Evolutionary conservation across 306 rosid species (phyloP).

Genomic region (Herpetospermum pedunculosum): DNA sequence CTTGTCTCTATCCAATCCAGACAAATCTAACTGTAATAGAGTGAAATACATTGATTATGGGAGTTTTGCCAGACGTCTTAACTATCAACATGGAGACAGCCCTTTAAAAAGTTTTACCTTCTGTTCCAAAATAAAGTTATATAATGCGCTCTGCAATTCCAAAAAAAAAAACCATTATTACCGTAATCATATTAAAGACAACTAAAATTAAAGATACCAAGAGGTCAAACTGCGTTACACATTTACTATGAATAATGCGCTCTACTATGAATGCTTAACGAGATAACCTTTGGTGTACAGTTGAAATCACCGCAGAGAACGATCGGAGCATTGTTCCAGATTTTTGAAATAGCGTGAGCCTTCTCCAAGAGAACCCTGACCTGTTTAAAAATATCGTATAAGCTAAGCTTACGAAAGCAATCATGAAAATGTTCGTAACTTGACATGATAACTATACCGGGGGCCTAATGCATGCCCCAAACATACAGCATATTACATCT

Average conservation of each 20-base stretch:
- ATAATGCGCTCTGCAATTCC: slow-evolving; percentile 68
- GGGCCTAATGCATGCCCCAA: background rate
- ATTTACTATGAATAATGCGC: too few species aligned
- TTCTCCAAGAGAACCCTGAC: slow-evolving; percentile 65
- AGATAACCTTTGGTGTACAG: slow-evolving; percentile 82
- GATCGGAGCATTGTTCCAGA: slow-evolving; percentile 78
- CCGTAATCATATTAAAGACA: slow-evolving; percentile 8
- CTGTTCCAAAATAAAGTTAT: slow-evolving; percentile 70
- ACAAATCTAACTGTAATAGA: slow-evolving; percentile 63
- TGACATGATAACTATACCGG: background rate
- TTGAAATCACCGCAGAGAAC: slow-evolving; percentile 93
- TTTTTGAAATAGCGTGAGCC: slow-evolving; percentile 65
- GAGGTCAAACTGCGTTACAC: background rate
- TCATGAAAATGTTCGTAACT: background rate
- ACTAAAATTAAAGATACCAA: background rate
- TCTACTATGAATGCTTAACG: slow-evolving; percentile 8
- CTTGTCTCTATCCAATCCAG: slow-evolving; percentile 62
- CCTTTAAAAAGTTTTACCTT: slow-evolving; percentile 40
- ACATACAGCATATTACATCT: too few species aligned
- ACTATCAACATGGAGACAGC: slow-evolving; percentile 10
- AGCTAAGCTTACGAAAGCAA: slow-evolving; percentile 7
- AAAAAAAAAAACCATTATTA: background rate
- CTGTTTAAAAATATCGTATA: slow-evolving; percentile 35
- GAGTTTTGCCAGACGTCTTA: slow-evolving; percentile 4
- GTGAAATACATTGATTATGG: slow-evolving; percentile 10